phyloP scores from a whole-genome alignment of 768 basidiomycete species.

The Leccinum variicolor region DNA sequence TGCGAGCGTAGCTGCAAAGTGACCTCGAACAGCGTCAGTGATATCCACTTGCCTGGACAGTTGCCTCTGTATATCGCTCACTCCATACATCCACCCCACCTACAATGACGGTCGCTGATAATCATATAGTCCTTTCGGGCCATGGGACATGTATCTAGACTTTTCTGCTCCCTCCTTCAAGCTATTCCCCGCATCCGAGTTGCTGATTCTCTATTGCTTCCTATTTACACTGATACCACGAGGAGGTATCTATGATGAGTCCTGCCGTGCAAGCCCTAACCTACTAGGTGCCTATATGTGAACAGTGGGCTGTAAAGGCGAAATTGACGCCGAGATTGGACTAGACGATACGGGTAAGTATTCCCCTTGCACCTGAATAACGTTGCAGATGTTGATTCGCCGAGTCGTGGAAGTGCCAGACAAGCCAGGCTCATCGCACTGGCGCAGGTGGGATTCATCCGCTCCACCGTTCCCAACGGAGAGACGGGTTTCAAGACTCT shows the following conservation, averaged over 20 bases:
- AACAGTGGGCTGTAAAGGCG: not conserved
- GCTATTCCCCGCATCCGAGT: not conserved
- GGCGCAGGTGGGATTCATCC: not conserved
- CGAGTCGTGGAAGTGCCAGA: not conserved
- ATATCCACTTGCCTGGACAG: not conserved
- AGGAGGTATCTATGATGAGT: not conserved
- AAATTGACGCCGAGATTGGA: not conserved
- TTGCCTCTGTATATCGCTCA: not conserved
- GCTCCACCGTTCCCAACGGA: not conserved
- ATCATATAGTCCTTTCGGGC: constrained; percentile 7
- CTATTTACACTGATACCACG: no score
- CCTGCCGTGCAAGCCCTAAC: no score
- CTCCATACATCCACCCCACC: constrained; percentile 2
- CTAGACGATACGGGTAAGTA: not conserved
- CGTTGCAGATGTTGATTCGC: no score
- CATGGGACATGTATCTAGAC: constrained; percentile 12
- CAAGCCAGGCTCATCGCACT: not conserved
- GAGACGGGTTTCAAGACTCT: not conserved
- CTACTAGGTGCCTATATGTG: not conserved
- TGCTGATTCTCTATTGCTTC: not conserved
- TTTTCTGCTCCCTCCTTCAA: constrained; percentile 9
- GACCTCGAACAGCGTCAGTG: not conserved
- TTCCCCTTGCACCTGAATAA: not conserved
- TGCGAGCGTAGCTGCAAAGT: no score
- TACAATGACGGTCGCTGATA: not conserved